Percentiles rank a stretch among this genome's conserved stretches.
Evolutionary conservation across 2,329 filamentous ascomycete genomes (phyloP).

Genomic region (Aspergillus sp.): DNA sequence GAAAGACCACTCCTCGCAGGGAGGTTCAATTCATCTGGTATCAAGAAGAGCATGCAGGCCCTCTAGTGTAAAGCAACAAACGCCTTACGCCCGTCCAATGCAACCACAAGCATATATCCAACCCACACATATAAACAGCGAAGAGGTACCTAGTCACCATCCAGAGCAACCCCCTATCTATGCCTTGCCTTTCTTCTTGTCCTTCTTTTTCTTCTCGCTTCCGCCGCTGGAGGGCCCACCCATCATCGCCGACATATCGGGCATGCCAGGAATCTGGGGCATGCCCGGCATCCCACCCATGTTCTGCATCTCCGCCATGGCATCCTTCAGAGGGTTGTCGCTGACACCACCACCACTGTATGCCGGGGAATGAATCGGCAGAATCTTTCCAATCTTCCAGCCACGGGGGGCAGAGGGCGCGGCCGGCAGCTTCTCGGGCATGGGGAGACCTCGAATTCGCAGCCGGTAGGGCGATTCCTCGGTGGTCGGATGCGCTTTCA

Average conservation of each 20-base stretch:
- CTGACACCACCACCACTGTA: constrained; percentile 90
- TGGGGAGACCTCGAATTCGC: constrained; percentile 70
- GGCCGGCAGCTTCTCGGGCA: constrained; percentile 66
- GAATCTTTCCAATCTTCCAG: constrained; percentile 82
- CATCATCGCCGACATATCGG: constrained; percentile 58
- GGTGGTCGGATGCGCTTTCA: constrained; percentile 75
- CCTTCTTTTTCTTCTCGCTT: constrained; percentile 47
- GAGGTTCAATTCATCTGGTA: constrained; percentile 15
- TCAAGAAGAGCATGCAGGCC: constrained; percentile 17
- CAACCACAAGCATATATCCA: constrained; percentile 26
- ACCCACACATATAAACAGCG: constrained; percentile 15
- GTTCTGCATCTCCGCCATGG: constrained; percentile 87
- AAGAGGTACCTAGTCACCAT: constrained; percentile 6
- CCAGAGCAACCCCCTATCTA: constrained; percentile 15
- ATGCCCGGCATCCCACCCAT: constrained; percentile 44
- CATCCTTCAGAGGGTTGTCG: constrained; percentile 93
- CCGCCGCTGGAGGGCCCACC: constrained; percentile 29
- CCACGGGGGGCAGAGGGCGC: constrained; percentile 76
- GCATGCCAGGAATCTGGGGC: constrained; percentile 44
- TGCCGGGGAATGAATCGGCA: constrained; percentile 85
- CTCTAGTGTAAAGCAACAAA: constrained; percentile 24
- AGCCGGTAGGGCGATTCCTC: constrained; percentile 69
- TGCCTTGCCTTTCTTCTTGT: constrained; percentile 51
- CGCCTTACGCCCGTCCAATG: constrained; percentile 40
- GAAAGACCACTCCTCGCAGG: no score